Conservation (phyloP, 2,329 filamentous ascomycete genomes). For the Helminthosporium solani region DNA sequence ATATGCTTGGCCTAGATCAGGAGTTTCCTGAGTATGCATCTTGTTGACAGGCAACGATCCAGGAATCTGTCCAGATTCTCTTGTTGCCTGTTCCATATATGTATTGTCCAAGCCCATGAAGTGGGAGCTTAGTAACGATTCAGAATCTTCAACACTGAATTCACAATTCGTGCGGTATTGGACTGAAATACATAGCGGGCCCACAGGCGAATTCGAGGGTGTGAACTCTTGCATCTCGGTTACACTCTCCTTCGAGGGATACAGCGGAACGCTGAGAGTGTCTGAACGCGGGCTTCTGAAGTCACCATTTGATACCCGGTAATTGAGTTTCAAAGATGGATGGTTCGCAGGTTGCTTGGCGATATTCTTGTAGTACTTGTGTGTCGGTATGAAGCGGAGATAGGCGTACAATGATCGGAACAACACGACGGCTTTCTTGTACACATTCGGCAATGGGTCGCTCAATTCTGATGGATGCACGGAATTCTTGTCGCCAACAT, state of each 20-base stretch:
- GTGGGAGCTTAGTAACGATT: slow-evolving; percentile 84
- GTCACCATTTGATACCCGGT: slow-evolving; percentile 70
- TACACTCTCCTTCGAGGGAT: slow-evolving; percentile 53
- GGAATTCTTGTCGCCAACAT: slow-evolving; percentile 64
- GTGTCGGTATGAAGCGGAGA: slow-evolving; percentile 78
- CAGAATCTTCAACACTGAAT: slow-evolving; percentile 88
- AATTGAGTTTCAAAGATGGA: slow-evolving; percentile 69
- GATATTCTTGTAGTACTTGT: slow-evolving; percentile 76
- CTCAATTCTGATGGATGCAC: slow-evolving; percentile 59
- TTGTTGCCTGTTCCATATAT: slow-evolving; percentile 74
- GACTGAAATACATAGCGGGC: slow-evolving; percentile 77
- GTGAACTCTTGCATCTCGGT: slow-evolving; percentile 79
- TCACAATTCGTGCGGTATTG: slow-evolving; percentile 85
- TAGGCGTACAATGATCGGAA: slow-evolving; percentile 87
- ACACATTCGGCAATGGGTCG: slow-evolving; percentile 76
- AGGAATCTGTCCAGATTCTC: slow-evolving; percentile 54
- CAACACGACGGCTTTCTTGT: slow-evolving; percentile 95
- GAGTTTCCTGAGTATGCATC: slow-evolving; percentile 48
- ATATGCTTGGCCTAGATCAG: slow-evolving; percentile 75
- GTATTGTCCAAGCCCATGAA: slow-evolving; percentile 91
- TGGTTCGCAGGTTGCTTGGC: slow-evolving; percentile 67
- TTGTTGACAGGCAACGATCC: slow-evolving; percentile 73
- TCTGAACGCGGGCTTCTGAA: slow-evolving; percentile 59
- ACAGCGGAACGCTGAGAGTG: slow-evolving; percentile 69
- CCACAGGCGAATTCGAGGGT: slow-evolving; percentile 81